Base-by-base conservation (phyloP, 2,329 filamentous ascomycete species). In the Epichloe sp. region DNA sequence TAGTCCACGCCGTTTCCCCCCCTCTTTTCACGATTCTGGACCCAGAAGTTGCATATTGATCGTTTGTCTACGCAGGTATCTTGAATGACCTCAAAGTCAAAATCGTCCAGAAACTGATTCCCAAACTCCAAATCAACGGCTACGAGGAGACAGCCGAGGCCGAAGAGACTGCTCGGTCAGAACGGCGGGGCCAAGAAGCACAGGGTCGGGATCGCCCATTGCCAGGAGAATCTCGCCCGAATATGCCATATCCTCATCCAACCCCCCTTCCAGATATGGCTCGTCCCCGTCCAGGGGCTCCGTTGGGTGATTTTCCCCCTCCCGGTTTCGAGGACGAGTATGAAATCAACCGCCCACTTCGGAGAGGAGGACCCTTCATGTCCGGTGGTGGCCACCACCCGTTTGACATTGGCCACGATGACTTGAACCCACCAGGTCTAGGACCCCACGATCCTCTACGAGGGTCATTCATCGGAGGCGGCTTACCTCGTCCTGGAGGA, bases 321-420 rank as follows among this genome's bases (percentile, higher is more conserved):
- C 93, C 93, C 0, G 88, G 80, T 19, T 97, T 97, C 57, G 93
- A 97, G 57, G 91, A 98, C 63, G 89, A 96, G 62, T 84, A 88
- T 60, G 88, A 96, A 55, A 76, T 96, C 53, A 82, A 86, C 54
- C 75, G 82, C 1, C 86, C 82, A 42, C 61, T 62, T 11, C 64
- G 66, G 21, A 12, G 15, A 14, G 43, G 45, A 10, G 42, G 47
- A 44, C n/a, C 23, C 56, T 62, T 42, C 12, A 51, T 63, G 35
- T 70, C 70, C 6, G 75, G 72, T 19, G 76, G 72, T 19, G 76
- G 72, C 26, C 69, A 73, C 14, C 75, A 78, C 12, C 84, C 83
- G 0, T 77, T 79, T 52, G 80, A 80, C 56, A 85, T 95, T 47
- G 93, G 93, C 2, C 83, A 91, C 40, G 79, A 90, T 60, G 93